Conservation (phyloP, 2,329 filamentous ascomycete species). For the Metarhizium album region DNA sequence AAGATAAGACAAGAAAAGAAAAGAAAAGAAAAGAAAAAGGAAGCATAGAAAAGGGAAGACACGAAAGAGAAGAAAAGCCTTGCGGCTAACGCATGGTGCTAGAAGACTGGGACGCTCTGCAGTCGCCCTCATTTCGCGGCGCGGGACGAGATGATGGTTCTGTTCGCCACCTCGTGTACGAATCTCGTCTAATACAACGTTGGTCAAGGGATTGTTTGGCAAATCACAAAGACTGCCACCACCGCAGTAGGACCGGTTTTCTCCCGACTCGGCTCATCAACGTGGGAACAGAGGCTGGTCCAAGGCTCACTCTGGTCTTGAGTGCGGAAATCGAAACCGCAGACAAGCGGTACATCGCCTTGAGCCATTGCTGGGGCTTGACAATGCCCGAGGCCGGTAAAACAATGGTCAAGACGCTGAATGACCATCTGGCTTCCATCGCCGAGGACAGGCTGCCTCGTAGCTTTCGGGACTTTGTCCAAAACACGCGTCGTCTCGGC, state of each 20-base stretch:
- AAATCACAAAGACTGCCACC: background rate
- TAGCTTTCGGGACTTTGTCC: slow-evolving; percentile 13
- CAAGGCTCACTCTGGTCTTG: background rate
- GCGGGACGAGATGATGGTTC: background rate
- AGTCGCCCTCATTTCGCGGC: background rate
- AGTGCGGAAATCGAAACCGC: background rate
- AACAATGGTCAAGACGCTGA: background rate
- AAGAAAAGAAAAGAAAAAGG: too few relatives aligned
- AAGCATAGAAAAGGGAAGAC: too few relatives aligned
- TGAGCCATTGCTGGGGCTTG: slow-evolving; percentile 1
- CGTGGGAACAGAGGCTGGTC: background rate
- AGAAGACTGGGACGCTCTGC: background rate
- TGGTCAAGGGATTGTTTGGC: background rate
- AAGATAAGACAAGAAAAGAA: too few relatives aligned
- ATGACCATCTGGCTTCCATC: background rate
- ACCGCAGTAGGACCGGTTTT: background rate
- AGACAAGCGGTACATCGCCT: background rate
- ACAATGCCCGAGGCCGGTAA: background rate
- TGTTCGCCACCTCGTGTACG: background rate
- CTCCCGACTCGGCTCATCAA: slow-evolving; percentile 1
- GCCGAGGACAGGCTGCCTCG: slow-evolving; percentile 3
- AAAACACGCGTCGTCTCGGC: slow-evolving; percentile 7
- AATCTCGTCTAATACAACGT: background rate
- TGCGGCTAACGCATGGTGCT: background rate
- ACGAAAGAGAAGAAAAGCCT: too few relatives aligned